A percentile compares a stretch with the other conserved stretches of the same genome.
Conservation (phyloP, 768 basidiomycete species). For the Cyathus striatus region DNA sequence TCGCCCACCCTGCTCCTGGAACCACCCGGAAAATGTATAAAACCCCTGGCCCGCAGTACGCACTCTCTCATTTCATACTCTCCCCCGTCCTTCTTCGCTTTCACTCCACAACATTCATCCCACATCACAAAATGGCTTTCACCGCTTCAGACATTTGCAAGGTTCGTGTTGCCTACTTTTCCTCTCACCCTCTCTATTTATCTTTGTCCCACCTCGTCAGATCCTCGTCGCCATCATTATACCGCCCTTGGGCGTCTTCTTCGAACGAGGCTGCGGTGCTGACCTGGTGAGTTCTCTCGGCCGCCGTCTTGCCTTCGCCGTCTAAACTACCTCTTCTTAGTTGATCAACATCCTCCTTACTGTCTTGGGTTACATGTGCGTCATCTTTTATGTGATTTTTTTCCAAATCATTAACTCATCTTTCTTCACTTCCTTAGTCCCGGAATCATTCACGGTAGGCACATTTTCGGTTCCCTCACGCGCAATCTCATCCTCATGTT, state of each 20-base stretch:
- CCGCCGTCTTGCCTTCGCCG: slow-evolving; percentile 12
- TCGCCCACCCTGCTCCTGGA: neutral
- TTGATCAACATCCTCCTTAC: slow-evolving; percentile 77
- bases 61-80: neutral
- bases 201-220: slow-evolving; percentile 24
- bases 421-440: slow-evolving; percentile 39
- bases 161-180: slow-evolving; percentile 29
- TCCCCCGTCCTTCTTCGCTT: neutral
- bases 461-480: neutral
- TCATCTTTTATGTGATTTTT: slow-evolving; percentile 4
- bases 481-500: slow-evolving; percentile 3
- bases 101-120: slow-evolving; percentile 5
- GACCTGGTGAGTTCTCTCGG: slow-evolving; percentile 76
- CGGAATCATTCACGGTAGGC: slow-evolving; percentile 68
- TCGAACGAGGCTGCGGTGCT: slow-evolving; percentile 78
- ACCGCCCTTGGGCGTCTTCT: slow-evolving; percentile 83
- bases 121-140: slow-evolving; percentile 47
- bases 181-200: neutral
- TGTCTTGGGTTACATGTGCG: slow-evolving; percentile 76
- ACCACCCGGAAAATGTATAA: too few relatives aligned
- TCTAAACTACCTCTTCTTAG: slow-evolving; percentile 13
- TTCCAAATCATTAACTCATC: slow-evolving; percentile 6
- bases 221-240: slow-evolving; percentile 60
- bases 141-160: slow-evolving; percentile 77
- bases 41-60: neutral